Base-by-base conservation (phyloP, 306 rosid genomes). In the Dalbergia cultrata region DNA sequence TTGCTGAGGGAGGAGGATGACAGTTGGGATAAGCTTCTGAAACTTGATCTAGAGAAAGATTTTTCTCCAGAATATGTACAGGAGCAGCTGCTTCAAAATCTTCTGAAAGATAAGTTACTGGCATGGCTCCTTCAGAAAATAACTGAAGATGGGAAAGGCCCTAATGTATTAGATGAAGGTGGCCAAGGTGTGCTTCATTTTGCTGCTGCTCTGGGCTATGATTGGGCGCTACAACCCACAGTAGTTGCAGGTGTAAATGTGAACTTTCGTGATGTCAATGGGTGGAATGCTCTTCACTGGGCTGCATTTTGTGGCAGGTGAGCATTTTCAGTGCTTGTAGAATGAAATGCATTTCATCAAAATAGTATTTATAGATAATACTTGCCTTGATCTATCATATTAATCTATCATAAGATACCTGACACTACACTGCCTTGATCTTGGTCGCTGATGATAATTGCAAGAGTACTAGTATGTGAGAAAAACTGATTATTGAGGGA, bases 241-340 rank as follows among this genome's bases (percentile, higher is more conserved):
- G 73, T 82, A 67, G 77, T 85, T 87, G 90, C 98, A 0, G 97
- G 98, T 74, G 94, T 90, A 19, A 89, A 86, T 72, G 90, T 94
- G 70, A 94, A 94, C 79, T 94, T 94, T 63, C 97, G 97, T 62
- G 98, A 94, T 79, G 86, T 79, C 75, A 86, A 94, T 85, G 98
- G 97, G 77, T 94, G 97, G 98, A 92, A 94, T 10, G 93, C 97
- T 44, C 97, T 94, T 84, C 98, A 94, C 78, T 94, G 98, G 98
- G 98, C 98, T 5, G 98, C 98, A 47, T 88, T 78, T 79, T 89
- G 81, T 87, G 97, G 98, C 90, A 88, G 98, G 98, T 90, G 74
- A 85, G 89, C 39, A 81, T 71, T 71, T 53, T 53, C 43, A 57
- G 56, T 59, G 72, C 80, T 63, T 67, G 59, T 70, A 41, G 53